Conservation (phyloP, 495 filamentous ascomycete species). For the Aspergillus bridgeri region DNA sequence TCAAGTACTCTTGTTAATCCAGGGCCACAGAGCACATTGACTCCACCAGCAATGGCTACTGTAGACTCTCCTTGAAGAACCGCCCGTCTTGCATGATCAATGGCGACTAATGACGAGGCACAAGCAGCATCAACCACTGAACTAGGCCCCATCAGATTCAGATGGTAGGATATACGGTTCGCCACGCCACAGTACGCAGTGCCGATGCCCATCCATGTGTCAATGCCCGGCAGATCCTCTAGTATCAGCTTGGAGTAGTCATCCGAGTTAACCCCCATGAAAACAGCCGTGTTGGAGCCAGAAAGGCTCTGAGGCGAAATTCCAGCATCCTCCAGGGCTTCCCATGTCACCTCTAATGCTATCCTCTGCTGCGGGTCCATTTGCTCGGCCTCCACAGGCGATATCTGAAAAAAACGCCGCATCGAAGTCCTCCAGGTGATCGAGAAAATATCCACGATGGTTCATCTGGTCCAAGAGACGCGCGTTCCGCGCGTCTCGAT, state of each 20-base stretch:
- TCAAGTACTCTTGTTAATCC: conserved; percentile 21
- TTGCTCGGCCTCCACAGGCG: conserved; percentile 11
- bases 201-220: conserved; percentile 34
- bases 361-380: conserved; percentile 45
- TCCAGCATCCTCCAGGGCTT: conserved; percentile 35
- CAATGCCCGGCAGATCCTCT: conserved; percentile 31
- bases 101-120: conserved; percentile 25
- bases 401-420: conserved; percentile 11
- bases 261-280: conserved; percentile 30
- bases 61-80: conserved; percentile 11
- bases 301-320: conserved; percentile 17
- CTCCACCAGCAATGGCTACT: conserved; percentile 26
- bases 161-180: conserved; percentile 32
- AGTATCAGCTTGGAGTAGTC: conserved; percentile 36
- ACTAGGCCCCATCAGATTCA: conserved; percentile 29
- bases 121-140: conserved; percentile 34
- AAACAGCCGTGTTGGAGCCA: conserved; percentile 30
- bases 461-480: conserved; percentile 25
- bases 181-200: conserved; percentile 26
- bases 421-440: conserved; percentile 33
- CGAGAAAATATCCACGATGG: conserved; percentile 32
- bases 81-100: conserved; percentile 9
- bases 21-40: conserved; percentile 24
- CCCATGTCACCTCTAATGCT: conserved; percentile 53
- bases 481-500: conserved; percentile 26